Evolutionary conservation across 2,329 filamentous ascomycete genomes (phyloP), one percentile per base, ranked within the genome.

Genomic region (Fusarium heterosporum): DNA sequence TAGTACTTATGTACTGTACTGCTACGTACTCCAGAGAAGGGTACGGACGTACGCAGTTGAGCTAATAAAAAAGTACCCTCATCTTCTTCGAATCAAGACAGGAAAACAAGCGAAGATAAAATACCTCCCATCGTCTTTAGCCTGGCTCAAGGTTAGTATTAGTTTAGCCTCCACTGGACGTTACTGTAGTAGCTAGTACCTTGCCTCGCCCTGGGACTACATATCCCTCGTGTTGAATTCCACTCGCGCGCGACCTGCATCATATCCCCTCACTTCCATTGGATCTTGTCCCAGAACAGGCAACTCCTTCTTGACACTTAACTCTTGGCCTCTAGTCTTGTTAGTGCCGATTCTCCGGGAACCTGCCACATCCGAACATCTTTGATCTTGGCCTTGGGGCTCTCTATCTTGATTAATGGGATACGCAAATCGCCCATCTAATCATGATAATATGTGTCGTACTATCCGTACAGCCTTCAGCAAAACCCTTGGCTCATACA

Each of bases 261-360:
- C 26, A 29, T 43, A 43, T 38, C 48, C 19, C 43, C 30, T 62
- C 39, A 51, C 28, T 40, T 51, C 45, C 19, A 63, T 45, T 63
- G 25, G 51, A 42, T 40, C 28, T 30, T 34, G 32, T 26, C 36
- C 58, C 64, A 59, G 25, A 60, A 52, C 41, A 67, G 64, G 64
- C 58, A 67, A 55, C 38, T 67, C 41, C 53, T 48, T 38, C 39
- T 61, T 22, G 30, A 26, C 42, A 29, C 28, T 59, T 26, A 16
- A 22, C 42, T 59, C 59, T 68, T 59, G 39, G 41, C 39, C 10
- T 40, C 16, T 39, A 42, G 47, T 14, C 32, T 50, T 46, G 38
- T 50, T 42, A 36, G 45, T 68, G 65, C 65, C 65, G 61, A 54
- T 68, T 66, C 55, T 68, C 65, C 60, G 64, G 48, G 47, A 68